These are phyloP conservation scores for Diplosphaera chodatii DNA, from an alignment of 139 green algal genomes.

Conservation along the genomic window DNA sequence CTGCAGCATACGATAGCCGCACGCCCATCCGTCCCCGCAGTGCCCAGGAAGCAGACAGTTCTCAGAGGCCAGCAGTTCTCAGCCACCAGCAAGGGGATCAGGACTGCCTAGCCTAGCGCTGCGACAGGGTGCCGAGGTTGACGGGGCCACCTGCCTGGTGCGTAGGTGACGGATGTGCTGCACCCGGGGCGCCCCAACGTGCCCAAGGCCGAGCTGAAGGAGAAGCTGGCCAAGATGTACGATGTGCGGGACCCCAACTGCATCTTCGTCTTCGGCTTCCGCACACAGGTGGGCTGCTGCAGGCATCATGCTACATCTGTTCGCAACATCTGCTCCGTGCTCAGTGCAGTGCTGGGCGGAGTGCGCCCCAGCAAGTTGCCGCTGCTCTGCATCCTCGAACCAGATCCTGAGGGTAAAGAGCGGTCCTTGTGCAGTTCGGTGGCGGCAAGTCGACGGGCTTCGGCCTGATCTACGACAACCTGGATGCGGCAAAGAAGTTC, in stretches of 20 bases:
- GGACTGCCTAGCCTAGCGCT: too few relatives aligned
- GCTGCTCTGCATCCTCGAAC: too few relatives aligned
- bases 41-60: too few relatives aligned
- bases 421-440: constrained; percentile 73
- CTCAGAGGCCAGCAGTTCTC: too few relatives aligned
- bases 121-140: neutral
- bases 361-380: too few relatives aligned
- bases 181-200: constrained; percentile 94
- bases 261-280: constrained; percentile 95
- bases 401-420: neutral
- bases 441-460: constrained; percentile 99
- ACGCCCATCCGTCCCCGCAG: too few relatives aligned
- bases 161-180: constrained; percentile 94
- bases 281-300: constrained; percentile 74
- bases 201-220: constrained; percentile 93
- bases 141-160: neutral
- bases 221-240: constrained; percentile 96
- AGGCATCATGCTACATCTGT: neutral
- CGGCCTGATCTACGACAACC: constrained; percentile 96
- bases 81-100: too few relatives aligned
- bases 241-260: constrained; percentile 80
- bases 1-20: too few relatives aligned
- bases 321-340: too few relatives aligned
- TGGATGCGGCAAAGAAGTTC: constrained; percentile 94
- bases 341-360: too few relatives aligned